Evolutionary conservation across 1,284 basidiomycete genomes (phyloP).

Genomic region (Heterobasidion occidentale): DNA sequence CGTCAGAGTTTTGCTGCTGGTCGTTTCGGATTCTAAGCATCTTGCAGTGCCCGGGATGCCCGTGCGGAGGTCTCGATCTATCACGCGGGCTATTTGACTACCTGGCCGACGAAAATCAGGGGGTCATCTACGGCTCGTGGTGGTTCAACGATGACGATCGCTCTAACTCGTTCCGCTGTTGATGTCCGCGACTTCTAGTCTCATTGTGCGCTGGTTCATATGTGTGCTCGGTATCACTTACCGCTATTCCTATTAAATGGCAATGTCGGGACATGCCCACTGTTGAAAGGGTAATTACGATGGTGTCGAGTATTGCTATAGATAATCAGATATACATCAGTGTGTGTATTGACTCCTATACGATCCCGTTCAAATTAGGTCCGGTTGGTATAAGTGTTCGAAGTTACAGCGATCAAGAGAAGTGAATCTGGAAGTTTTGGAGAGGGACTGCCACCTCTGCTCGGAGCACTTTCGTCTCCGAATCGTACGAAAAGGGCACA

Average conservation of each 20-base stretch:
- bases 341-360: no score
- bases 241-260: neutral
- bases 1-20: neutral
- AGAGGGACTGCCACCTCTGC: conserved; percentile 30
- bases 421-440: conserved; percentile 25
- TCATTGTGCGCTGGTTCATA: neutral
- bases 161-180: neutral
- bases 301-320: no score
- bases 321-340: no score
- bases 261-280: neutral
- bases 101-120: conserved; percentile 38
- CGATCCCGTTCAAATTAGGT: no score
- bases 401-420: neutral
- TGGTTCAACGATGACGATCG: conserved; percentile 20
- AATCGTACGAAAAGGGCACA: conserved; percentile 24
- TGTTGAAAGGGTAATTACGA: no score
- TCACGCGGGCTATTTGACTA: conserved; percentile 64
- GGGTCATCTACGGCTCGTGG: conserved; percentile 56
- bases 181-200: neutral
- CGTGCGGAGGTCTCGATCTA: conserved; percentile 70
- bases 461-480: conserved; percentile 29
- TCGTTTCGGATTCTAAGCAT: neutral
- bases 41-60: conserved; percentile 63
- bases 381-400: no score
- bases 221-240: neutral